Conservation (phyloP, 352 stramenopile species). For the Globisporangium sylvaticum region DNA sequence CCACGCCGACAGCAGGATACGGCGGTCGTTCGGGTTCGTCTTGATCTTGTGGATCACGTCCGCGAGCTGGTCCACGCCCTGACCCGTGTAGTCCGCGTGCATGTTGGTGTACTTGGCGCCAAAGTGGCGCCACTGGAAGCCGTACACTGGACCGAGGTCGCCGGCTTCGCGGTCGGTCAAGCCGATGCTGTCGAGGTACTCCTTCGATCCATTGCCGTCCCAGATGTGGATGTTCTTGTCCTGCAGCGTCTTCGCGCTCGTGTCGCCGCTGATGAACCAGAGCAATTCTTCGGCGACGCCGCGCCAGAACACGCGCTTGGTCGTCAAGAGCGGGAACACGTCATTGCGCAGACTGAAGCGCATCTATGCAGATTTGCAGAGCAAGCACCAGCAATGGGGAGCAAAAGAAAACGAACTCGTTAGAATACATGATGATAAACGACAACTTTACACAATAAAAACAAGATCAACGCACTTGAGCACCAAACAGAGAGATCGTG, state of each 20-base stretch:
- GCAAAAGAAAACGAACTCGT: slow-evolving; percentile 1
- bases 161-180: slow-evolving; percentile 93
- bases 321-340: slow-evolving; percentile 97
- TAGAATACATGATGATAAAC: not conserved
- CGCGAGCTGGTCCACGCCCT: slow-evolving; percentile 98
- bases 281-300: slow-evolving; percentile 98
- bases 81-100: slow-evolving; percentile 96
- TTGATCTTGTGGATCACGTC: slow-evolving; percentile 98
- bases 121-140: slow-evolving; percentile 99
- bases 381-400: not conserved
- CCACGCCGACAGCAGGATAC: slow-evolving; percentile 99
- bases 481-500: slow-evolving; percentile 98
- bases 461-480: slow-evolving; percentile 78
- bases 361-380: slow-evolving; percentile 44
- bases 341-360: slow-evolving; percentile 93
- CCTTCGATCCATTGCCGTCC: slow-evolving; percentile 98
- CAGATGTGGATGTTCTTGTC: slow-evolving; percentile 99
- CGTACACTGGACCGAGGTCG: slow-evolving; percentile 96
- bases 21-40: slow-evolving; percentile 95
- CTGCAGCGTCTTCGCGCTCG: slow-evolving; percentile 93
- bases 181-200: slow-evolving; percentile 92
- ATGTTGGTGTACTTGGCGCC: slow-evolving; percentile 97
- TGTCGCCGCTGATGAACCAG: slow-evolving; percentile 99
- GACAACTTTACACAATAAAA: no score
- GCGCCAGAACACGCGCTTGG: slow-evolving; percentile 99